Evolutionary conservation across 257 asterid genomes (phyloP).

Genomic region (Voacanga thouarsii): DNA sequence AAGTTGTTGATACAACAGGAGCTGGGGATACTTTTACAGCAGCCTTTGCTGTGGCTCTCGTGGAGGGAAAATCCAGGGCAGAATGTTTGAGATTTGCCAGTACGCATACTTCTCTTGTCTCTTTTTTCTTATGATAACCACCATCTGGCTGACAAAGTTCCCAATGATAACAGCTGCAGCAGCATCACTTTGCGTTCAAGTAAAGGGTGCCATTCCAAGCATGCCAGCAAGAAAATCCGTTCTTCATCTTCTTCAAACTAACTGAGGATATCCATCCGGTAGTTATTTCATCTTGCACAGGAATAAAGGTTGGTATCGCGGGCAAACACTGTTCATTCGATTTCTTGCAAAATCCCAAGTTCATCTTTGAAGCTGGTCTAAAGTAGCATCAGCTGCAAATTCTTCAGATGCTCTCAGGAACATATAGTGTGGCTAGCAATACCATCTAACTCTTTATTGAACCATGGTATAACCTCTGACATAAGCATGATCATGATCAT

Average conservation of each 20-base stretch:
- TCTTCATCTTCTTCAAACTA: conserved; percentile 58
- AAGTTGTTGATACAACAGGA: conserved; percentile 88
- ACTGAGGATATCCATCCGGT: conserved; percentile 32
- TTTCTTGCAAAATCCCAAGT: not conserved
- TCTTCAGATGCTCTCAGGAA: not conserved
- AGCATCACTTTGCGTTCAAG: conserved; percentile 94
- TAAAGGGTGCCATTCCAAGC: conserved; percentile 98
- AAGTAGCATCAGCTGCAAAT: not conserved
- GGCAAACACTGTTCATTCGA: not conserved
- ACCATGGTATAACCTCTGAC: not conserved
- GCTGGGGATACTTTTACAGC: conserved; percentile 99
- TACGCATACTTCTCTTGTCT: conserved; percentile 21
- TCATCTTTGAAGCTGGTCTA: not conserved
- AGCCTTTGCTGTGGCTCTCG: conserved; percentile 90
- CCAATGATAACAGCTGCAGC: conserved; percentile 71
- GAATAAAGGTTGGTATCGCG: conserved; percentile 30
- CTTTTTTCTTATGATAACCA: not conserved
- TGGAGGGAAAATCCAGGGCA: conserved; percentile 70
- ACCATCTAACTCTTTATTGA: not conserved
- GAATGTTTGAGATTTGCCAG: conserved; percentile 91
- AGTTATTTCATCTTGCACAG: conserved; percentile 11
- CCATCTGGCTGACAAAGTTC: conserved; percentile 14
- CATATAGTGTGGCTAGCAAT: not conserved
- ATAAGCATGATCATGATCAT: not conserved
- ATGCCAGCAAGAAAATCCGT: conserved; percentile 84